These are phyloP conservation scores for Colletotrichum noveboracense DNA, from an alignment of 2,329 filamentous ascomycete species.

Conservation along the genomic window DNA sequence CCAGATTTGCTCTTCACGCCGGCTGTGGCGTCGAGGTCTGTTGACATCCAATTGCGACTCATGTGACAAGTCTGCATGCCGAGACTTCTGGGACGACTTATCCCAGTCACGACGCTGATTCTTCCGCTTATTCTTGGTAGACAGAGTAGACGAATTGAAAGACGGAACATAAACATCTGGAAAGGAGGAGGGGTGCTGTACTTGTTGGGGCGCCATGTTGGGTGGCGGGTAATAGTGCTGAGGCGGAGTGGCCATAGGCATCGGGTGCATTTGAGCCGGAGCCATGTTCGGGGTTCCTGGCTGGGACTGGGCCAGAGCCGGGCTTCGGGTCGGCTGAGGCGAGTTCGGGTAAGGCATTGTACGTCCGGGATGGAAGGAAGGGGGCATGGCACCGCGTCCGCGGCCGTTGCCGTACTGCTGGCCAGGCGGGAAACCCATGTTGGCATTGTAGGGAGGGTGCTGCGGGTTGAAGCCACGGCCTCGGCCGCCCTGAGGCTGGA, in stretches of 20 bases:
- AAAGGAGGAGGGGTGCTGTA: conserved; percentile 53
- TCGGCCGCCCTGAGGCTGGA: conserved; percentile 52
- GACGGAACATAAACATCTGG: conserved; percentile 33
- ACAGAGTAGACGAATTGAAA: conserved; percentile 24
- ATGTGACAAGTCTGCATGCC: conserved; percentile 41
- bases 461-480: conserved; percentile 56
- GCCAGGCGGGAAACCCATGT: conserved; percentile 48
- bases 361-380: conserved; percentile 45
- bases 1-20: conserved; percentile 46
- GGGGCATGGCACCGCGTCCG: conserved; percentile 54
- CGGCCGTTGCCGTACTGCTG: conserved; percentile 50
- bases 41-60: conserved; percentile 36
- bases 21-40: conserved; percentile 48
- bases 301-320: conserved; percentile 68
- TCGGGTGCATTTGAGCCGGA: conserved; percentile 59
- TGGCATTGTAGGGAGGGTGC: conserved; percentile 45
- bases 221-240: conserved; percentile 66
- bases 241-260: conserved; percentile 69
- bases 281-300: conserved; percentile 74
- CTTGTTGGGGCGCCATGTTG: conserved; percentile 62
- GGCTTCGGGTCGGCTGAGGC: conserved; percentile 69
- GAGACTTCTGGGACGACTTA: conserved; percentile 45
- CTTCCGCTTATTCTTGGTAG: conserved; percentile 49
- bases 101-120: conserved; percentile 52
- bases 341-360: conserved; percentile 63